Evolutionary conservation across 768 basidiomycete genomes (phyloP).

Genomic region (Lentinula boryana): DNA sequence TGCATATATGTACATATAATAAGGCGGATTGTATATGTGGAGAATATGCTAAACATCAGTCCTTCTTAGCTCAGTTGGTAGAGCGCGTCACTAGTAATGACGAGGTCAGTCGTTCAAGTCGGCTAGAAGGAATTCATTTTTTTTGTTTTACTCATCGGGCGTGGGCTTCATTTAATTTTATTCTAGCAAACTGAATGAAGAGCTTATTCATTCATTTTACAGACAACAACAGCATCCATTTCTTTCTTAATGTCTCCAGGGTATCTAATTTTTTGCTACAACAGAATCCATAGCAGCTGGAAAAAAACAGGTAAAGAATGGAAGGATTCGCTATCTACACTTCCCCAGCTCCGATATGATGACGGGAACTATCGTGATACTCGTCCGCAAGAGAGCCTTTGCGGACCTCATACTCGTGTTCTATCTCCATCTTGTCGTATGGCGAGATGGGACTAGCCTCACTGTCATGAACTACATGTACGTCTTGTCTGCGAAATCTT

Average conservation of each 20-base stretch:
- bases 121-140: background rate
- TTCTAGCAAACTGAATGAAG: no score
- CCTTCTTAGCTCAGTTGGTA: conserved; percentile 15
- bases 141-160: background rate
- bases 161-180: no score
- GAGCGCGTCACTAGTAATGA: conserved; percentile 14
- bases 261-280: background rate
- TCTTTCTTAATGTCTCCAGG: background rate
- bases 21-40: background rate
- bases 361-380: background rate
- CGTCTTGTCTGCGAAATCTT: background rate
- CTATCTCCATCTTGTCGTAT: background rate
- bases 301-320: background rate
- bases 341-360: background rate
- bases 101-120: conserved; percentile 5
- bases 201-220: no score
- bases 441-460: background rate
- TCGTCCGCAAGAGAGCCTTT: background rate
- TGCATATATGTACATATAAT: no score
- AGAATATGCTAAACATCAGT: background rate
- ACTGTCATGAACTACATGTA: background rate
- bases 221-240: no score
- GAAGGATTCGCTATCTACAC: background rate
- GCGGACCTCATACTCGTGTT: background rate
- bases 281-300: background rate